phyloP scores from a whole-genome alignment of 2,329 filamentous ascomycete genomes.

The Emergomyces pasteurianus region DNA sequence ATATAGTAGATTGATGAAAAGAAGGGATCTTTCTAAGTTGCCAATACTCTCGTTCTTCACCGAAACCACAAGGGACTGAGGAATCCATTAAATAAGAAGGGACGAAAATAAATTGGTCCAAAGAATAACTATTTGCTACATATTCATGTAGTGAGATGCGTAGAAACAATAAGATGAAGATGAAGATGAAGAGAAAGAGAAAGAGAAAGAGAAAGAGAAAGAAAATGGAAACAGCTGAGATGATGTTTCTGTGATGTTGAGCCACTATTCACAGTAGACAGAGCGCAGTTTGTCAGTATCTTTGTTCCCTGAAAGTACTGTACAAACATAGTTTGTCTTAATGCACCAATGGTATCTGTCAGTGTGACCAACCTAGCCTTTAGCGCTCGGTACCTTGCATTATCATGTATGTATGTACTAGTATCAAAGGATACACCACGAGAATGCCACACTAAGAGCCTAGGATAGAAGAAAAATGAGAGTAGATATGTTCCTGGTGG shows the following conservation, averaged over 20 bases:
- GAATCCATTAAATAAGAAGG: not conserved
- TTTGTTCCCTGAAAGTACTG: not conserved
- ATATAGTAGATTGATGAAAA: not conserved
- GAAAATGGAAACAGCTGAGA: not conserved
- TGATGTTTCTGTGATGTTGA: not conserved
- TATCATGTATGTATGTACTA: not conserved
- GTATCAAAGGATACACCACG: not conserved
- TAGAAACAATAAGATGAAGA: too few relatives aligned
- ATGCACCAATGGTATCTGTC: not conserved
- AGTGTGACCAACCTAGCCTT: not conserved
- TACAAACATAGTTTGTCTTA: slow-evolving; percentile 2
- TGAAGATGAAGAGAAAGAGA: not conserved
- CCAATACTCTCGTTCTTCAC: not conserved
- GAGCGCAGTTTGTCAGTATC: not conserved
- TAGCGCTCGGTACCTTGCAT: slow-evolving; percentile 2
- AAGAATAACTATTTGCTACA: not conserved
- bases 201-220: not conserved
- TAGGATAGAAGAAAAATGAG: too few relatives aligned
- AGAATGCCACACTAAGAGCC: not conserved
- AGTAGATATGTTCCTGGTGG: not conserved
- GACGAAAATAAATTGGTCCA: not conserved
- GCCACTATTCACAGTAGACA: not conserved
- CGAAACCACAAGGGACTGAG: not conserved
- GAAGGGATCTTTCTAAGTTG: not conserved
- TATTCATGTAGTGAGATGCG: not conserved